A percentile compares a stretch with the other conserved stretches of the same genome.
These are phyloP conservation scores for Colletotrichum camelliae DNA, from an alignment of 2,329 filamentous ascomycete genomes.

Conservation along the genomic window DNA sequence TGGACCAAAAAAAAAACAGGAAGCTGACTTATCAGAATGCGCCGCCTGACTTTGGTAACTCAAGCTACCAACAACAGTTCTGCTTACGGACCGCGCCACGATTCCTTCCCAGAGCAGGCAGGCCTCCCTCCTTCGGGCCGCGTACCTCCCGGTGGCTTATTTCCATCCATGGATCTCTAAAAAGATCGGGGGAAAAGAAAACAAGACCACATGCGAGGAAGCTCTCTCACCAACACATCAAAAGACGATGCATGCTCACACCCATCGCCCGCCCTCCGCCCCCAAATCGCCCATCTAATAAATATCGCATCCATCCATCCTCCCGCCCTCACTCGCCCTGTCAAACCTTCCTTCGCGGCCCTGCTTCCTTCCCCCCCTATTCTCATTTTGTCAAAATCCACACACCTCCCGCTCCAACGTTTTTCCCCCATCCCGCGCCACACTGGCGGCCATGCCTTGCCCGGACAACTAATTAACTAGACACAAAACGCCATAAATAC, in stretches of 20 bases:
- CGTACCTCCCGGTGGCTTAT: not conserved
- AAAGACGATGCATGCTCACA: fast-evolving
- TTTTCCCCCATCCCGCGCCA: not conserved
- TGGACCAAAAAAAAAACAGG: not conserved
- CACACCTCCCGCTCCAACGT: not conserved
- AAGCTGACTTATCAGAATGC: not conserved
- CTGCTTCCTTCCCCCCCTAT: not conserved
- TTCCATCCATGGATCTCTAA: not conserved
- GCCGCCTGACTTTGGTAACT: not conserved
- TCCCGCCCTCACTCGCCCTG: not conserved
- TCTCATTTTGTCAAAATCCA: not conserved
- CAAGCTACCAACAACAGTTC: not conserved
- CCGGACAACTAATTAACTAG: not conserved
- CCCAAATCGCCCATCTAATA: no score
- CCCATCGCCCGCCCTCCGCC: not conserved
- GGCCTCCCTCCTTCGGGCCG: not conserved
- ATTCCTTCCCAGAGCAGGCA: not conserved
- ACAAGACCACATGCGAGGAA: not conserved
- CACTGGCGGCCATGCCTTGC: not conserved
- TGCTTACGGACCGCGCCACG: not conserved
- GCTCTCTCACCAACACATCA: fast-evolving
- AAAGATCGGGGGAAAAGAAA: not conserved
- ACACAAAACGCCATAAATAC: not conserved
- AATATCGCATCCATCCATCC: not conserved
- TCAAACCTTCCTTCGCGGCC: not conserved